Evolutionary conservation across 1,284 basidiomycete genomes (phyloP), one percentile per base, ranked within the genome.

Genomic region (Stygiomarasmius scandens): DNA sequence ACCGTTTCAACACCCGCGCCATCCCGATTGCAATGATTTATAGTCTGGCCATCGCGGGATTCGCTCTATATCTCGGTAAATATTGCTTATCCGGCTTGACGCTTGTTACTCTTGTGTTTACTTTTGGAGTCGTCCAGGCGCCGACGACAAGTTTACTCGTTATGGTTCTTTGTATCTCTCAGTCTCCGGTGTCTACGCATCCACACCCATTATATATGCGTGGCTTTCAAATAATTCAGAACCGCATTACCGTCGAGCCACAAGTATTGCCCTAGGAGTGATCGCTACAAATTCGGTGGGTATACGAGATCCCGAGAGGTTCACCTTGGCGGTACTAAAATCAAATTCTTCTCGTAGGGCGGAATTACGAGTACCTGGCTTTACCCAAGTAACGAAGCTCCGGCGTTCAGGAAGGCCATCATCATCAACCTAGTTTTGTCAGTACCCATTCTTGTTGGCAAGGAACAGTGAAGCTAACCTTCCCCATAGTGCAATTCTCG

Each of bases 191-290:
- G 54, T 62, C 22, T 76, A 75, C 52, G 61, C 67, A 14, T 49
- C 63, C 1, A 63, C 70, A 0, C 70, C 76, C 1, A 61, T 69
- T 24, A 48, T 71, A 22, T 56, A 61, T 24, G 73, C 76, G 0
- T 78, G 76, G 76, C 54, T 67, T 41, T 66, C 77, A 16, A 80
- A 80, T 64, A 82, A 81, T 64, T 74, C 76, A 27, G 69, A 74
- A 1, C 75, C 76, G 4, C 71, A 77, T 61, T 67, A 73, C 60
- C 66, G 74, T 41, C 71, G 78, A 20, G 75, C 76, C 6, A 78
- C 80, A 0, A 69, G 71, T 5, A 63, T 82, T 25, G 76, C 74
- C 2, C 52, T 76, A 6, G 76, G 69, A 0, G 75, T 77, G 52
- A 67, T 76, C 32, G 58, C 53, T 23, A 55, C 58, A n/a, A 59